These are phyloP conservation scores for Globisporangium heterothallicum DNA, from an alignment of 352 stramenopile genomes.

Conservation along the genomic window DNA sequence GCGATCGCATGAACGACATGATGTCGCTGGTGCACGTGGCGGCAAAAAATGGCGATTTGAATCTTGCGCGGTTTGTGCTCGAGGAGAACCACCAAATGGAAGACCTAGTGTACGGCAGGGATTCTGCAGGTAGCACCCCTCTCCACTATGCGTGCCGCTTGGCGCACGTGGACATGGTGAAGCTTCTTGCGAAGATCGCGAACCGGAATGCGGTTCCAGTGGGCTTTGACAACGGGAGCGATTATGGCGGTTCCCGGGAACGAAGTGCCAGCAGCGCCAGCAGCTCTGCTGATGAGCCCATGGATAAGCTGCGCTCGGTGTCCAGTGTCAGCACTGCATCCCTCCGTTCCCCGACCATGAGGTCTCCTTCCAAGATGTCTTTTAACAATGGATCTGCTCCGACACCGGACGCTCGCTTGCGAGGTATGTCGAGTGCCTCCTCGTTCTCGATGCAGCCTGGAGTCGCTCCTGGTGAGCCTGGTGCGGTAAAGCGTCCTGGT, in stretches of 20 bases:
- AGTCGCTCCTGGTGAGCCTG: constrained; percentile 48
- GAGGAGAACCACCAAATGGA: constrained; percentile 80
- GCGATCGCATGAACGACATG: constrained; percentile 71
- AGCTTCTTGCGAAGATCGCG: constrained; percentile 75
- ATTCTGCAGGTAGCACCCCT: constrained; percentile 71
- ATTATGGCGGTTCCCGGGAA: constrained; percentile 29
- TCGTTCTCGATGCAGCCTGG: constrained; percentile 57
- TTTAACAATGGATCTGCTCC: constrained; percentile 1
- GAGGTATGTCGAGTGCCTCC: constrained; percentile 27
- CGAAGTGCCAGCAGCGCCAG: constrained; percentile 65
- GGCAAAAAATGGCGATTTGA: constrained; percentile 81
- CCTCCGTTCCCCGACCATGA: constrained; percentile 51
- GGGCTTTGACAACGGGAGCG: constrained; percentile 32
- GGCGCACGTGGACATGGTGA: constrained; percentile 81
- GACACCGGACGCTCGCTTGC: constrained; percentile 21
- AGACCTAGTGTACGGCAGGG: constrained; percentile 79
- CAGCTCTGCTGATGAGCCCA: constrained; percentile 35
- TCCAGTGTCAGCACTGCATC: constrained; percentile 42
- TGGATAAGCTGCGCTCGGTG: constrained; percentile 58
- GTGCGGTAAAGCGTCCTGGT: constrained; percentile 36
- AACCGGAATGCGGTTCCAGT: constrained; percentile 73
- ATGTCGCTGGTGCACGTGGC: constrained; percentile 88
- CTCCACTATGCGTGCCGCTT: constrained; percentile 79
- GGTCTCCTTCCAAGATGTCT: constrained; percentile 24
- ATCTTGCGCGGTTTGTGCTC: constrained; percentile 75